Percentiles rank a stretch among this genome's conserved stretches.
phyloP scores from a whole-genome alignment of 345 rosid species.

The Trapa incisa region DNA sequence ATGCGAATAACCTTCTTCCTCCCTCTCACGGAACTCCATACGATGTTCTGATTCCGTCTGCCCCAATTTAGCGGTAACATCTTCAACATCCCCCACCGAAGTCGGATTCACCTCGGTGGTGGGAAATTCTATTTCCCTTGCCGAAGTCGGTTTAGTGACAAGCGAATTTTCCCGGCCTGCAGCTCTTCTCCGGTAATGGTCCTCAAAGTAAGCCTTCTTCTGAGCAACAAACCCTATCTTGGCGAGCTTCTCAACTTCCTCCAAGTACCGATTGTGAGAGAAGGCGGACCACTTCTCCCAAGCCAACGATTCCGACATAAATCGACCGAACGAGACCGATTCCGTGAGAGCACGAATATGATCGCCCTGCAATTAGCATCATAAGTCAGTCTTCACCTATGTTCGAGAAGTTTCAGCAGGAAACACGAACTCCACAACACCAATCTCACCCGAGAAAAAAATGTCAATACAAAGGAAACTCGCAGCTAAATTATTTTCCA shows the following conservation, averaged over 20 bases:
- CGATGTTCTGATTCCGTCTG: constrained; percentile 5
- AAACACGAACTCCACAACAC: background rate
- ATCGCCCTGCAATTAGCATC: constrained; percentile 35
- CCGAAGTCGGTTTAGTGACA: constrained; percentile 6
- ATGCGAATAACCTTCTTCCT: constrained; percentile 7
- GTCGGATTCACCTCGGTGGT: background rate
- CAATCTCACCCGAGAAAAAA: background rate
- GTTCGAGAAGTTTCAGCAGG: background rate
- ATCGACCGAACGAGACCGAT: constrained; percentile 80
- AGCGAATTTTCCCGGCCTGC: constrained; percentile 37
- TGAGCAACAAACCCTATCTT: constrained; percentile 87
- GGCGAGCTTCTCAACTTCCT: constrained; percentile 72
- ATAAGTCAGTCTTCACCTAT: background rate
- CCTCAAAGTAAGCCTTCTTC: constrained; percentile 87
- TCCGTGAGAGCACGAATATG: constrained; percentile 51
- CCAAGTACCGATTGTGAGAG: constrained; percentile 77
- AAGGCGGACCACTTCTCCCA: constrained; percentile 96
- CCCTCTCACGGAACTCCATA: constrained; percentile 11
- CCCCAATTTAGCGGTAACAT: constrained; percentile 8
- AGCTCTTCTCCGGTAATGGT: constrained; percentile 68
- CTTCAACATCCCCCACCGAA: background rate
- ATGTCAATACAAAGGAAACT: too few species aligned
- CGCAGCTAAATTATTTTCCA: too few species aligned
- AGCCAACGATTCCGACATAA: constrained; percentile 58
- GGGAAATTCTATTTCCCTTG: background rate